These are phyloP conservation scores for Schizopora paradoxa DNA, from an alignment of 1,284 basidiomycete genomes.

Conservation along the genomic window DNA sequence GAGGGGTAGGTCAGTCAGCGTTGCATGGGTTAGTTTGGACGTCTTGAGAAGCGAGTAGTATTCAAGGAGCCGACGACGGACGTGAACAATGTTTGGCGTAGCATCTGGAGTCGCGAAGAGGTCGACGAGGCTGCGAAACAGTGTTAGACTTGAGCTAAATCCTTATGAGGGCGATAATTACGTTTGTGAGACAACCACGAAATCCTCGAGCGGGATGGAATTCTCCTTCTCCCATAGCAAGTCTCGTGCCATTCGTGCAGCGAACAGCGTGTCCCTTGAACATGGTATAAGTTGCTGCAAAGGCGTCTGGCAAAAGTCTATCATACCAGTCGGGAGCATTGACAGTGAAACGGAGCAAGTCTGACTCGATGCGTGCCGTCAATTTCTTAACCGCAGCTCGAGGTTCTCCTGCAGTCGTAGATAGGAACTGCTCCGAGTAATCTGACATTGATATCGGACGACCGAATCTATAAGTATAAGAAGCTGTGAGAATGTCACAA, in stretches of 20 bases:
- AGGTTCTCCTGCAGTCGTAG: slow-evolving; percentile 57
- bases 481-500: no score
- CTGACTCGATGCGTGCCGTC: slow-evolving; percentile 67
- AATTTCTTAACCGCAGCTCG: slow-evolving; percentile 84
- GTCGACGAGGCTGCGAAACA: slow-evolving; percentile 63
- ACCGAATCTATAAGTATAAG: slow-evolving; percentile 58
- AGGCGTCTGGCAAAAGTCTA: no score
- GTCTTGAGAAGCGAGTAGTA: slow-evolving; percentile 86
- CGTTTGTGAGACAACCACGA: slow-evolving; percentile 85
- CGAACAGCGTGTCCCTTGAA: slow-evolving; percentile 77
- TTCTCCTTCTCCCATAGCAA: slow-evolving; percentile 80
- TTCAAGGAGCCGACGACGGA: slow-evolving; percentile 69
- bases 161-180: slow-evolving; percentile 35
- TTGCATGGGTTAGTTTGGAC: slow-evolving; percentile 76
- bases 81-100: slow-evolving; percentile 53
- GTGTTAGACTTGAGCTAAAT: slow-evolving; percentile 20
- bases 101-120: slow-evolving; percentile 68
- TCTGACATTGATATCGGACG: slow-evolving; percentile 70
- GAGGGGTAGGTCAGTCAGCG: slow-evolving; percentile 73
- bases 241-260: slow-evolving; percentile 85
- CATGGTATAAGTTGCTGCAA: background rate
- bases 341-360: slow-evolving; percentile 73
- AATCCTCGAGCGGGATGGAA: slow-evolving; percentile 72
- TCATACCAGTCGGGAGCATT: slow-evolving; percentile 92
- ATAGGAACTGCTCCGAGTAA: slow-evolving; percentile 77